Evolutionary conservation across 805 yeast genomes (phyloP), one percentile per base, ranked within the genome.

Genomic region (Metschnikowia picachoensis): DNA sequence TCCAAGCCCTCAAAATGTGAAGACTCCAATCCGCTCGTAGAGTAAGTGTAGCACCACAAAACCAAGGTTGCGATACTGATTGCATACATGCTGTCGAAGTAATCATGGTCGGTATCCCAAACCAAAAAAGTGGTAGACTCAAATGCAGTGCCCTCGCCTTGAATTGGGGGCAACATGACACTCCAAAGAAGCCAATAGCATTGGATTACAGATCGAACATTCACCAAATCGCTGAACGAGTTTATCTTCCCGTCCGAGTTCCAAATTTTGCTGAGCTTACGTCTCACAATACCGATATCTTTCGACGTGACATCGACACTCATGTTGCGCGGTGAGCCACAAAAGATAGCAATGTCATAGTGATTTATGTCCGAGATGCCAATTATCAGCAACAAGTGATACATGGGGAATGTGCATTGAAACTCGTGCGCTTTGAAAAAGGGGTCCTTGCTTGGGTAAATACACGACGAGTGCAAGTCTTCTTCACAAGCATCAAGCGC

Each of bases 251-350:
- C 39, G 11, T 39, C 35, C 10, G 34, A 5, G 27, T 43, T 37
- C 76, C 75, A 71, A 42, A 70, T 64, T 13, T 55, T 57, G 44
- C 48, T 53, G 27, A 70, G 52, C 48, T 70, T 70, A 13, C 62
- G 50, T 44, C 62, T 71, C 5, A 68, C 73, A 17, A 62, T 54
- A 16, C 53, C 45, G 41, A 62, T 60, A 47, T 72, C 76, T 41
- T 70, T 68, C 29, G 52, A 41, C 1, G 70, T 66, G 1, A 69
- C 73, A 28, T 53, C 58, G 5, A 72, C 76, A 49, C 73, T 68
- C 32, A 67, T 61, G 56, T 90, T 77, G 66, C 85, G 79, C 1
- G 94, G 94, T 8, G 89, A 86, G 1, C 96, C 96, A 2, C 91
- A 83, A 61, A 73, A 83, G 5, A 86, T 82, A 44, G 85, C 85